Conservation (phyloP, 805 yeast species). For the Aciculoconidium aculeatum region DNA sequence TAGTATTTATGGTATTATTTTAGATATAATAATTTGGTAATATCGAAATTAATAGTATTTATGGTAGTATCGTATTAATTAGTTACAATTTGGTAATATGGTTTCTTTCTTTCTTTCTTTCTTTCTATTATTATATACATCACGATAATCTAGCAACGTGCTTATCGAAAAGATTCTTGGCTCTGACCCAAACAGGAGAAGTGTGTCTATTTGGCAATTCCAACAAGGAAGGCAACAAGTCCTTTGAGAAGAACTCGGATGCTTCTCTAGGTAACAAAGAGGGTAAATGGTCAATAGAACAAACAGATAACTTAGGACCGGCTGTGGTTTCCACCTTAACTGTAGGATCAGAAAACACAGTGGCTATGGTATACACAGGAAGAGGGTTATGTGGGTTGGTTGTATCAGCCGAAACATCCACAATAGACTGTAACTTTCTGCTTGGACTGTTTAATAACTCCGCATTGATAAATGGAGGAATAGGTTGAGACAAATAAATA, state of each 20-base stretch:
- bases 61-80: too few relatives aligned
- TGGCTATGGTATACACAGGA: constrained; percentile 87
- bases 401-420: constrained; percentile 97
- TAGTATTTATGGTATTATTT: too few relatives aligned
- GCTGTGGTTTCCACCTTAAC: constrained; percentile 70
- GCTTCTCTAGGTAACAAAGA: constrained; percentile 95
- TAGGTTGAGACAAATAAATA: constrained; percentile 88
- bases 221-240: constrained; percentile 83
- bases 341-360: constrained; percentile 88
- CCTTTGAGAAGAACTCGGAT: constrained; percentile 83
- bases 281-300: constrained; percentile 95
- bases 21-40: constrained; percentile 1
- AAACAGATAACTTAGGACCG: constrained; percentile 86
- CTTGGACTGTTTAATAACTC: constrained; percentile 57
- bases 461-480: constrained; percentile 80
- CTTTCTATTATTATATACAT: constrained; percentile 13
- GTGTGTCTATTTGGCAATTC: constrained; percentile 75
- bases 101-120: neutral
- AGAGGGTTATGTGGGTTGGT: constrained; percentile 98
- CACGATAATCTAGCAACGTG: constrained; percentile 73
- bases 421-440: constrained; percentile 85
- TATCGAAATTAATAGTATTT: too few relatives aligned
- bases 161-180: constrained; percentile 74
- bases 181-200: constrained; percentile 90
- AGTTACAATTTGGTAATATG: neutral